phyloP scores from a whole-genome alignment of 495 filamentous ascomycete genomes.

The Trichoderma erinaceum region DNA sequence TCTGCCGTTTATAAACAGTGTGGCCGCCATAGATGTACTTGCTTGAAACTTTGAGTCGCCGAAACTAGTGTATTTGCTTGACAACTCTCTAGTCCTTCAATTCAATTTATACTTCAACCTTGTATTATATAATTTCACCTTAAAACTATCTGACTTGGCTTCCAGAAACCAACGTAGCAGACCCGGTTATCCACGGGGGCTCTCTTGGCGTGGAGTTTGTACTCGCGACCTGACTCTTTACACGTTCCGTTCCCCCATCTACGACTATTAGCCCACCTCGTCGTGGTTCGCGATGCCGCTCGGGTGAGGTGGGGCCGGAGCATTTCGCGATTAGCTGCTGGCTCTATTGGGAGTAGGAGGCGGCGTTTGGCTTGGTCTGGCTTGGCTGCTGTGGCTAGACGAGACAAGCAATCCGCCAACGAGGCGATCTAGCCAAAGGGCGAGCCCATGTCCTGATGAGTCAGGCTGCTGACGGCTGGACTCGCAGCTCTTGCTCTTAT shows the following conservation, averaged over 20 bases:
- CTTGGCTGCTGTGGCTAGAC: too few relatives aligned
- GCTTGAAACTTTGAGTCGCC: background rate
- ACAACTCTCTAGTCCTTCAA: background rate
- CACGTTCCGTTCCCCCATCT: background rate
- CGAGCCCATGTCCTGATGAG: conserved; percentile 5
- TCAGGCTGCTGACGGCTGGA: conserved; percentile 9
- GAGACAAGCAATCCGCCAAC: background rate
- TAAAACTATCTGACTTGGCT: background rate
- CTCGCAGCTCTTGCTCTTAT: background rate
- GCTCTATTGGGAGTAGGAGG: background rate
- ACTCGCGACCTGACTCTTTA: background rate
- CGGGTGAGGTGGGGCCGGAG: conserved; percentile 6
- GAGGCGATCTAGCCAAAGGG: background rate
- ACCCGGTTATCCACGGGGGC: background rate
- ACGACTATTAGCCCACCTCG: background rate
- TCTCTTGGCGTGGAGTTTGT: background rate
- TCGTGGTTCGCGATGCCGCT: background rate
- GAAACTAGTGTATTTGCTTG: background rate
- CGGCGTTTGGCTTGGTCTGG: too few relatives aligned
- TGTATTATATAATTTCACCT: background rate
- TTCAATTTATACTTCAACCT: background rate
- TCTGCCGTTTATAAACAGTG: conserved; percentile 30
- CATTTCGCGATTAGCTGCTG: background rate
- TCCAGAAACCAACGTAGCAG: background rate
- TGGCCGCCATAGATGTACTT: background rate